Percentiles rank a stretch among this genome's conserved stretches.
Conservation (phyloP, 2,329 filamentous ascomycete species). For the Uncinocarpus reesii region DNA sequence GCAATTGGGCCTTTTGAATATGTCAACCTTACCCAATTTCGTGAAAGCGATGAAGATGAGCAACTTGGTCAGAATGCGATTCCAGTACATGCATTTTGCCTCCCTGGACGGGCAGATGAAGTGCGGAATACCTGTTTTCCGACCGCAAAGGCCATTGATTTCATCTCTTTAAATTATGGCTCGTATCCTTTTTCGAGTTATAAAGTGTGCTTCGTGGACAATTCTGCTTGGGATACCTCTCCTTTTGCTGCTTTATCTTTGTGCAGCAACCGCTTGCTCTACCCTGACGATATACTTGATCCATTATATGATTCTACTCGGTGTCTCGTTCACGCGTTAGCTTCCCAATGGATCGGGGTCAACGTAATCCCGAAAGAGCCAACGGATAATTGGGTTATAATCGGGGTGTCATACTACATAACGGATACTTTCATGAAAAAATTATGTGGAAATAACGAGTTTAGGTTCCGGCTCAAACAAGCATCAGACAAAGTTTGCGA, state of each 20-base stretch:
- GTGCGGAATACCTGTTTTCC: conserved; percentile 79
- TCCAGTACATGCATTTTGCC: conserved; percentile 81
- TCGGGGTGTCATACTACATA: conserved; percentile 89
- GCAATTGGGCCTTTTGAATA: conserved; percentile 91
- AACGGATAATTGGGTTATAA: conserved; percentile 75
- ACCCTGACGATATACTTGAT: conserved; percentile 75
- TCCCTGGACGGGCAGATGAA: conserved; percentile 72
- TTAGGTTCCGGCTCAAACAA: conserved; percentile 78
- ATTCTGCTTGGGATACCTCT: conserved; percentile 63
- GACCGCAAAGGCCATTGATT: conserved; percentile 76
- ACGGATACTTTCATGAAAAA: conserved; percentile 85
- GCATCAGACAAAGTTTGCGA: conserved; percentile 74
- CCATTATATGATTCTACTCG: conserved; percentile 72
- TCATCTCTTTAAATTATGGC: conserved; percentile 77
- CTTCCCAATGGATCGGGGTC: conserved; percentile 89
- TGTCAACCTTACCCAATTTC: conserved; percentile 77
- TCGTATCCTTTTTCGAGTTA: conserved; percentile 87
- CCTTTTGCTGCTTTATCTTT: conserved; percentile 75
- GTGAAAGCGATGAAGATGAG: conserved; percentile 83
- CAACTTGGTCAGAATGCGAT: conserved; percentile 80
- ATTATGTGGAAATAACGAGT: conserved; percentile 89
- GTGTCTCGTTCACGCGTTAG: conserved; percentile 69
- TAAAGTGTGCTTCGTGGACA: conserved; percentile 89
- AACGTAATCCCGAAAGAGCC: conserved; percentile 77
- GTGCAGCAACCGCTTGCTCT: conserved; percentile 76